Conservation (phyloP, 2,329 filamentous ascomycete genomes). For the Stachybotrys echinatus region DNA sequence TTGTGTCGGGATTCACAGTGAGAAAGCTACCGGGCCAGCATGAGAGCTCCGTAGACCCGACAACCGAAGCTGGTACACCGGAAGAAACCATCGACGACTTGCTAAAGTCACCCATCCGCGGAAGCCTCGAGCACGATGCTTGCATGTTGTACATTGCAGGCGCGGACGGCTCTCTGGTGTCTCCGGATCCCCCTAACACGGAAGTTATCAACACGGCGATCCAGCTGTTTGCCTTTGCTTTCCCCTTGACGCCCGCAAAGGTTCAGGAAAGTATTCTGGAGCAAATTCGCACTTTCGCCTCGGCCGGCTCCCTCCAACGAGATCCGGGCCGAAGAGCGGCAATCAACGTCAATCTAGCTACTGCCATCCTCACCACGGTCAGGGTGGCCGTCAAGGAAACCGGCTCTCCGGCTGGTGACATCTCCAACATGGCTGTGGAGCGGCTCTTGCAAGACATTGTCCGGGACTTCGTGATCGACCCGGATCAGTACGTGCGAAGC, state of each 20-base stretch:
- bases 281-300: constrained; percentile 86
- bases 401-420: constrained; percentile 62
- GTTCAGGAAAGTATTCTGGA: constrained; percentile 95
- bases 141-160: constrained; percentile 66
- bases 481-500: constrained; percentile 79
- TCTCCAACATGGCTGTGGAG: constrained; percentile 72
- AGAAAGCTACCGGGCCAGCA: constrained; percentile 66
- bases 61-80: constrained; percentile 49
- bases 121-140: constrained; percentile 85
- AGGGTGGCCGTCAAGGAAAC: constrained; percentile 83
- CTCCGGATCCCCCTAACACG: constrained; percentile 76
- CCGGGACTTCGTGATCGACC: constrained; percentile 69
- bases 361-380: constrained; percentile 73
- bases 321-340: constrained; percentile 86
- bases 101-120: constrained; percentile 67
- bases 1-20: constrained; percentile 73
- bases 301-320: constrained; percentile 71
- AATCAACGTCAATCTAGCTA: constrained; percentile 83
- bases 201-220: constrained; percentile 95
- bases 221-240: constrained; percentile 83
- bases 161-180: constrained; percentile 34
- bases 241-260: constrained; percentile 82
- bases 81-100: constrained; percentile 61
- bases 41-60: constrained; percentile 37
- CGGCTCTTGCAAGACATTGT: constrained; percentile 75